A percentile compares a stretch with the other conserved stretches of the same genome.
phyloP scores from a whole-genome alignment of 129 eudicot genomes.

The Helichrysum umbraculigerum region DNA sequence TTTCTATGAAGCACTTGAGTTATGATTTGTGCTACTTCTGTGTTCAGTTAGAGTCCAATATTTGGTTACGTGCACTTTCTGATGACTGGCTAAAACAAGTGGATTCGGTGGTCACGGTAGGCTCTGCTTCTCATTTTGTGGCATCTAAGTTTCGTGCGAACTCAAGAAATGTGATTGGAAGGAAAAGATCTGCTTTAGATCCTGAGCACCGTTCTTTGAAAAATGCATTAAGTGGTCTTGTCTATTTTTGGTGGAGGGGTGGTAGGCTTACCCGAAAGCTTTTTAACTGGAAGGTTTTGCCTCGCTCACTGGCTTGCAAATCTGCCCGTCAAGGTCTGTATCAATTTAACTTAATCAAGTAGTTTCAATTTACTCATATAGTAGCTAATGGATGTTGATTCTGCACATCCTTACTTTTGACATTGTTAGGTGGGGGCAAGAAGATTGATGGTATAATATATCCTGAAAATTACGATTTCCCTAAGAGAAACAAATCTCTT shows the following conservation, averaged over 20 bases:
- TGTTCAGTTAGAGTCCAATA: constrained; percentile 77
- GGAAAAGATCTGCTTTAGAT: constrained; percentile 45
- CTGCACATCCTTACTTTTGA: constrained; percentile 9
- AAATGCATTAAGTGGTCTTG: constrained; percentile 59
- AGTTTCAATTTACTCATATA: neutral
- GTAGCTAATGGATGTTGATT: constrained; percentile 6
- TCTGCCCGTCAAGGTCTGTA: constrained; percentile 94
- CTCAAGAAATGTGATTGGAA: constrained; percentile 52
- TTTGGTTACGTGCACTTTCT: constrained; percentile 67
- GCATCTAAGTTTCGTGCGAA: constrained; percentile 52
- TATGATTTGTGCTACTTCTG: constrained; percentile 30
- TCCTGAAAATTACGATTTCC: constrained; percentile 73
- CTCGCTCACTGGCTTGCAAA: constrained; percentile 65
- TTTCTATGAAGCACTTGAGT: neutral
- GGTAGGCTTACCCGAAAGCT: constrained; percentile 73
- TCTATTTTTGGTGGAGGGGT: constrained; percentile 94
- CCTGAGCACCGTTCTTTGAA: constrained; percentile 47
- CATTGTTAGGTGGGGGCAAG: constrained; percentile 59
- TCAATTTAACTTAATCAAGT: constrained; percentile 7
- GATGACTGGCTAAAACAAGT: constrained; percentile 84
- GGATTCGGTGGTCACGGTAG: constrained; percentile 70
- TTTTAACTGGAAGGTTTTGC: constrained; percentile 86
- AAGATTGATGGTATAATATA: constrained; percentile 78
- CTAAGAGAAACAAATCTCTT: constrained; percentile 63
- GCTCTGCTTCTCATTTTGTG: constrained; percentile 74